A percentile compares a stretch with the other conserved stretches of the same genome.
These are phyloP conservation scores for Sordariomycetes sp. DNA, from an alignment of 2,329 filamentous ascomycete genomes.

Conservation along the genomic window DNA sequence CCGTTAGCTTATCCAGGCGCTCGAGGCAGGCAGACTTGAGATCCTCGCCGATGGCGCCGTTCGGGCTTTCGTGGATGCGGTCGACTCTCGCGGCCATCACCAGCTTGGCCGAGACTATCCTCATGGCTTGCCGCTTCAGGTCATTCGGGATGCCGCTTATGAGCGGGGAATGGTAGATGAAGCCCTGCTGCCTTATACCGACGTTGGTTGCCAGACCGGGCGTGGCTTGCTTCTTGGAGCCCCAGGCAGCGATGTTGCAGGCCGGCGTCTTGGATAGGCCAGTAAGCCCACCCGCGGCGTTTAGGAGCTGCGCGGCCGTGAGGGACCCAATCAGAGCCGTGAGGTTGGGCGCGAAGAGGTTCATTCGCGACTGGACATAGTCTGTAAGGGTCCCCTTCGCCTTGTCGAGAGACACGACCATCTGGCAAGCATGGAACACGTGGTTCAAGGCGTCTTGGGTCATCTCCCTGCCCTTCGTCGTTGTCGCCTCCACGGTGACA, in stretches of 20 bases:
- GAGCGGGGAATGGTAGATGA: conserved; percentile 83
- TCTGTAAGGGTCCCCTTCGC: conserved; percentile 81
- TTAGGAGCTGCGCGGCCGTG: conserved; percentile 92
- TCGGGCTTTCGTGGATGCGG: conserved; percentile 67
- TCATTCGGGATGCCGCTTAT: conserved; percentile 78
- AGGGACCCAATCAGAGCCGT: conserved; percentile 84
- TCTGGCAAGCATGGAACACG: conserved; percentile 71
- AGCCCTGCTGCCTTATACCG: conserved; percentile 83
- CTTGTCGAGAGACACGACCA: conserved; percentile 76
- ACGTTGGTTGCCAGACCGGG: conserved; percentile 87
- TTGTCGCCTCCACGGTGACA: conserved; percentile 88
- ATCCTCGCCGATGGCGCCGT: conserved; percentile 74
- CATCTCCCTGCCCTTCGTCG: conserved; percentile 72
- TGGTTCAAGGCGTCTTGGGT: conserved; percentile 62
- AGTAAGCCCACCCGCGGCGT: conserved; percentile 79
- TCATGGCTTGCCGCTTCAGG: conserved; percentile 85
- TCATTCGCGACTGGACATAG: conserved; percentile 96
- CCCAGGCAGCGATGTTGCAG: conserved; percentile 84
- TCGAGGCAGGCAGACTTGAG: conserved; percentile 75
- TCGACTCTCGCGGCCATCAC: conserved; percentile 90
- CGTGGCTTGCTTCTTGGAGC: conserved; percentile 70
- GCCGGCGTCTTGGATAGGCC: conserved; percentile 86
- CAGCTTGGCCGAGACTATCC: conserved; percentile 87
- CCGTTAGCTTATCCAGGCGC: conserved; percentile 83
- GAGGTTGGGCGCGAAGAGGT: conserved; percentile 86